Evolutionary conservation across 352 stramenopile species (phyloP).

Genomic region (Pythium apleroticum): DNA sequence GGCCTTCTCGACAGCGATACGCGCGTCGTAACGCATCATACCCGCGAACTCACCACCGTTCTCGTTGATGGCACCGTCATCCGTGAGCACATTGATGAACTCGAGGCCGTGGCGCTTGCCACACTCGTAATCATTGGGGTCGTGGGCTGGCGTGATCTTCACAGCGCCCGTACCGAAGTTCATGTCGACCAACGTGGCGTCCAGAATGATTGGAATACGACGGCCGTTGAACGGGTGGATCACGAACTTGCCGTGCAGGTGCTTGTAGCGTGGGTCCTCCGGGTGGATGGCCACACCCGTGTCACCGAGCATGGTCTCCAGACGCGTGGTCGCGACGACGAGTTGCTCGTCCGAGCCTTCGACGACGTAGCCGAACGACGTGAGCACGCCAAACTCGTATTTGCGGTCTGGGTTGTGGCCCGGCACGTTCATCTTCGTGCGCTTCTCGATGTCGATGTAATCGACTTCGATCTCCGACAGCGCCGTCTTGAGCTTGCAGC

Average conservation of each 20-base stretch:
- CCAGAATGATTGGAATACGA: constrained; percentile 97
- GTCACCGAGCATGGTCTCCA: constrained; percentile 99
- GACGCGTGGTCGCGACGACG: constrained; percentile 93
- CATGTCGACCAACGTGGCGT: constrained; percentile 98
- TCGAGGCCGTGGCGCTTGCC: constrained; percentile 96
- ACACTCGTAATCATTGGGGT: constrained; percentile 99
- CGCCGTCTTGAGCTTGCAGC: constrained; percentile 96
- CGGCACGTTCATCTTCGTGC: constrained; percentile 95
- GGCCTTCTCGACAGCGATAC: constrained; percentile 87
- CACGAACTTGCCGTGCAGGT: constrained; percentile 98
- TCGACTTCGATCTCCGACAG: constrained; percentile 98
- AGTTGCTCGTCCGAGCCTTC: constrained; percentile 86
- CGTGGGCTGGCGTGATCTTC: constrained; percentile 99
- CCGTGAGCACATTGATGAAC: constrained; percentile 97
- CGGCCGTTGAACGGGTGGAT: constrained; percentile 98
- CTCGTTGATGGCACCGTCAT: constrained; percentile 96
- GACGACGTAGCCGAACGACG: constrained; percentile 97
- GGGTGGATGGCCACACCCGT: constrained; percentile 98
- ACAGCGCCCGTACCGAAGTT: constrained; percentile 97
- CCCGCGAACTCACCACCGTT: constrained; percentile 88
- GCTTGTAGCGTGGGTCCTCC: constrained; percentile 97
- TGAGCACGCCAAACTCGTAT: constrained; percentile 99
- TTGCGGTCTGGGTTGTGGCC: constrained; percentile 94
- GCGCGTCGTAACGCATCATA: constrained; percentile 91
- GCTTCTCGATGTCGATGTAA: constrained; percentile 97